Evolutionary conservation across 495 filamentous ascomycete genomes (phyloP).

Genomic region (Aspergillus wentii): DNA sequence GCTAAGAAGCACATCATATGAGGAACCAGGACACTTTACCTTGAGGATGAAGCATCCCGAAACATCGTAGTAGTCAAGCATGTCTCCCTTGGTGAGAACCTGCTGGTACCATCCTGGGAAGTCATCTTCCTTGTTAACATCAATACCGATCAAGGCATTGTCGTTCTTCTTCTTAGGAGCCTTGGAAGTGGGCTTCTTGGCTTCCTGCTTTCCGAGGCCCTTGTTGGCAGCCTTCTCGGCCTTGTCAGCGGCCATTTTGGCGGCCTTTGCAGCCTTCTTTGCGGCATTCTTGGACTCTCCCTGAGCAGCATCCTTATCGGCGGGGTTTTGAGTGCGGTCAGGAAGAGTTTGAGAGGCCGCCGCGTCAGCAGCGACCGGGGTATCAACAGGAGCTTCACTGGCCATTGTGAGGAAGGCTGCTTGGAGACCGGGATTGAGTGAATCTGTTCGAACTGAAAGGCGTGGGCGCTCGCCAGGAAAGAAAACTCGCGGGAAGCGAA

Average conservation of each 20-base stretch:
- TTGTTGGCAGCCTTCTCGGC: slow-evolving; percentile 61
- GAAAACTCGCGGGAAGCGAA: slow-evolving; percentile 5
- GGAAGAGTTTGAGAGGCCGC: slow-evolving; percentile 31
- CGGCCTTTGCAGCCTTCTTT: slow-evolving; percentile 67
- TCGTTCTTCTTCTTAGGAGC: slow-evolving; percentile 51
- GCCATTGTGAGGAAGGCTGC: slow-evolving; percentile 31
- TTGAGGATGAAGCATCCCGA: slow-evolving; percentile 94
- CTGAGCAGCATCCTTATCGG: slow-evolving; percentile 28
- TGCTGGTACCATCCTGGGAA: slow-evolving; percentile 95
- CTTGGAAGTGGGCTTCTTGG: slow-evolving; percentile 34
- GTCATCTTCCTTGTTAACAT: slow-evolving; percentile 75
- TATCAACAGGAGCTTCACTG: slow-evolving; percentile 30
- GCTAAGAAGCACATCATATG: slow-evolving; percentile 1
- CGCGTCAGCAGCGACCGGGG: slow-evolving; percentile 18
- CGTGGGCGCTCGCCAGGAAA: slow-evolving; percentile 9
- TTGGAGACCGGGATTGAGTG: slow-evolving; percentile 13
- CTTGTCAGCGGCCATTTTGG: slow-evolving; percentile 61
- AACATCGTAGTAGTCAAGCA: slow-evolving; percentile 93
- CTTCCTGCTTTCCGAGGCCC: slow-evolving; percentile 37
- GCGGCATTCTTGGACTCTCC: slow-evolving; percentile 65
- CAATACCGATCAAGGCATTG: slow-evolving; percentile 76
- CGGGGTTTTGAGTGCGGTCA: slow-evolving; percentile 40
- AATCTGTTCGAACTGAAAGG: too few relatives aligned
- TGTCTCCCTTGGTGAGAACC: slow-evolving; percentile 87
- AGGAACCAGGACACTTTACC: slow-evolving; percentile 29